phyloP scores from a whole-genome alignment of 108 stramenopile species.

The Schizochytrium sp. region DNA sequence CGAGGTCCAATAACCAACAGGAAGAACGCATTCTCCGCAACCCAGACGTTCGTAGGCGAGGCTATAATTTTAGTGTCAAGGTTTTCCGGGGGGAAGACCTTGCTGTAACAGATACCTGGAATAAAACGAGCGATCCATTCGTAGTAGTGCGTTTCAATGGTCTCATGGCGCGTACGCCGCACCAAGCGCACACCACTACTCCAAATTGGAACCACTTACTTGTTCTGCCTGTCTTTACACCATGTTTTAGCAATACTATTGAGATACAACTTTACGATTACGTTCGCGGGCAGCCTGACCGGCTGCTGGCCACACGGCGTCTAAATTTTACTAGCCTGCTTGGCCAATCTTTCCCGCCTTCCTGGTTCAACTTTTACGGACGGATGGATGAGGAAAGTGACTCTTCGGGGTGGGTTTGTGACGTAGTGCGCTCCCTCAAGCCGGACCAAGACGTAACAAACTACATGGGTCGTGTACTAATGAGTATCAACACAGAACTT shows the following conservation, averaged over 20 bases:
- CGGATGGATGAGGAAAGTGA: slow-evolving; percentile 39
- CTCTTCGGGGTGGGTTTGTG: slow-evolving; percentile 54
- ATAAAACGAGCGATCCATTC: slow-evolving; percentile 28
- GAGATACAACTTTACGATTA: slow-evolving; percentile 59
- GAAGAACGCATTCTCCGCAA: slow-evolving; percentile 28
- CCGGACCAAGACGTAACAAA: slow-evolving; percentile 29
- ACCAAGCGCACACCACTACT: slow-evolving; percentile 6
- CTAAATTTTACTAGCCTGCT: slow-evolving; percentile 42
- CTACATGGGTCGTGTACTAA: slow-evolving; percentile 54
- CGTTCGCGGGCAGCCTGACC: slow-evolving; percentile 53
- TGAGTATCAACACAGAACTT: slow-evolving; percentile 27
- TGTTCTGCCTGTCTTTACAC: slow-evolving; percentile 44
- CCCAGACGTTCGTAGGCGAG: background rate
- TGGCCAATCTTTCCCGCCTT: slow-evolving; percentile 43
- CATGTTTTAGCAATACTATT: slow-evolving; percentile 43
- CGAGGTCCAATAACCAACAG: background rate
- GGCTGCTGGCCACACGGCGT: slow-evolving; percentile 26
- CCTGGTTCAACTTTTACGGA: slow-evolving; percentile 58
- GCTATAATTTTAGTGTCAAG: slow-evolving; percentile 47
- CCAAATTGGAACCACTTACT: slow-evolving; percentile 53
- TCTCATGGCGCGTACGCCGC: slow-evolving; percentile 32
- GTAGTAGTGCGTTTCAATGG: slow-evolving; percentile 41
- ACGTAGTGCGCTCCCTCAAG: slow-evolving; percentile 45
- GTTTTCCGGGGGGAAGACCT: slow-evolving; percentile 53
- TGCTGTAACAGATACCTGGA: slow-evolving; percentile 40